Evolutionary conservation across 768 basidiomycete species (phyloP).

Genomic region (Lactifluus hygrophoroides): DNA sequence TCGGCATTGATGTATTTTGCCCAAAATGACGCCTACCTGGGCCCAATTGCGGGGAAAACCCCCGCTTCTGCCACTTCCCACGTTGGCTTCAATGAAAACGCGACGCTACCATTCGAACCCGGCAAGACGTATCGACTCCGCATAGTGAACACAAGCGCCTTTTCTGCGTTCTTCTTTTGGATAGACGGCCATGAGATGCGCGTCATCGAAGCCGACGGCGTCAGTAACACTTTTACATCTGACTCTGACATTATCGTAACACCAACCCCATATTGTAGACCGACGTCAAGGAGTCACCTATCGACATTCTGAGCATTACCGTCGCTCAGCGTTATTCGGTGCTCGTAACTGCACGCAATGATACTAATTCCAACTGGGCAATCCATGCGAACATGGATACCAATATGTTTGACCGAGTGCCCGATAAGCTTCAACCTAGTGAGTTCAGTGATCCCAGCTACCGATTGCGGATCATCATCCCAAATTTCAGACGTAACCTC

Average conservation of each 20-base stretch:
- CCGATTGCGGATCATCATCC: not conserved
- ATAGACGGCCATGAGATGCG: conserved; percentile 84
- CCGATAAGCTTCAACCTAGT: conserved; percentile 68
- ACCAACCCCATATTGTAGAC: conserved; percentile 34
- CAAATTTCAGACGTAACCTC: conserved; percentile 66
- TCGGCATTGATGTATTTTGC: conserved; percentile 79
- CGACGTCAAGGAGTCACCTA: conserved; percentile 66
- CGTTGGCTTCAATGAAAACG: conserved; percentile 82
- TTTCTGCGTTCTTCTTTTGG: conserved; percentile 76
- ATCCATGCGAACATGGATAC: conserved; percentile 89
- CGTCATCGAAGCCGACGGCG: conserved; percentile 79
- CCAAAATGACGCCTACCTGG: conserved; percentile 63
- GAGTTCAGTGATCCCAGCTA: conserved; percentile 22
- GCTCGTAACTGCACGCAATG: conserved; percentile 84
- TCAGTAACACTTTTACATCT: conserved; percentile 29
- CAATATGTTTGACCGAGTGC: conserved; percentile 81
- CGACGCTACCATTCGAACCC: conserved; percentile 72
- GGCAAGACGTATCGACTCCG: conserved; percentile 89
- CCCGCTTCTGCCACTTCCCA: conserved; percentile 40
- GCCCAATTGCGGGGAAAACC: conserved; percentile 43
- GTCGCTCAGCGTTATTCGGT: conserved; percentile 93
- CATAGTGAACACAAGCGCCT: conserved; percentile 74
- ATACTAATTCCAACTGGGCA: conserved; percentile 71
- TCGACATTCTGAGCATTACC: conserved; percentile 63
- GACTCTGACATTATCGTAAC: not conserved